Conservation (phyloP, 345 rosid genomes). For the Eucalyptus marginata region DNA sequence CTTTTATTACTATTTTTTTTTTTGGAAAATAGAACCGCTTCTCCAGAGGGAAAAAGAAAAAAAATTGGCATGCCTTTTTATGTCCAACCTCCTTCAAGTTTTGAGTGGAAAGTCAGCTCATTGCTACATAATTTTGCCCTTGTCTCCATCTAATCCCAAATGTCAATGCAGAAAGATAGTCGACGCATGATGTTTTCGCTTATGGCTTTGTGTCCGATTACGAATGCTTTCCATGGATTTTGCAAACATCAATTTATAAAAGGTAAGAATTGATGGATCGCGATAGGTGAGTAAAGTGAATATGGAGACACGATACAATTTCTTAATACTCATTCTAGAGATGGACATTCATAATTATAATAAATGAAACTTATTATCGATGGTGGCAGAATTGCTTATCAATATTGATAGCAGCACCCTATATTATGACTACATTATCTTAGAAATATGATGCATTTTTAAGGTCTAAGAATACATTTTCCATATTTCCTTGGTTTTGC, state of each 20-base stretch:
- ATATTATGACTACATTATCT: not conserved
- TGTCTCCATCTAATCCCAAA: not conserved
- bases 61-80: not conserved
- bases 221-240: not conserved
- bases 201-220: not conserved
- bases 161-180: not conserved
- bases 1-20: not conserved
- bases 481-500: not conserved
- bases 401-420: not conserved
- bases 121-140: not conserved
- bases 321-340: too few relatives aligned
- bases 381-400: not conserved
- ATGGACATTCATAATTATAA: not conserved
- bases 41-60: too few relatives aligned
- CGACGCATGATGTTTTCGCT: not conserved
- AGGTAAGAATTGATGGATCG: not conserved
- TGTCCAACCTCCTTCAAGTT: not conserved
- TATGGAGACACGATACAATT: not conserved
- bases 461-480: accelerated
- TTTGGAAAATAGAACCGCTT: not conserved
- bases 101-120: not conserved
- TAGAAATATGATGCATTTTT: not conserved
- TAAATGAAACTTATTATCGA: not conserved
- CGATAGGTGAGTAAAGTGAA: not conserved
- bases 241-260: not conserved